These are phyloP conservation scores for Penicillium italicum DNA, from an alignment of 2,329 filamentous ascomycete genomes.

Conservation along the genomic window DNA sequence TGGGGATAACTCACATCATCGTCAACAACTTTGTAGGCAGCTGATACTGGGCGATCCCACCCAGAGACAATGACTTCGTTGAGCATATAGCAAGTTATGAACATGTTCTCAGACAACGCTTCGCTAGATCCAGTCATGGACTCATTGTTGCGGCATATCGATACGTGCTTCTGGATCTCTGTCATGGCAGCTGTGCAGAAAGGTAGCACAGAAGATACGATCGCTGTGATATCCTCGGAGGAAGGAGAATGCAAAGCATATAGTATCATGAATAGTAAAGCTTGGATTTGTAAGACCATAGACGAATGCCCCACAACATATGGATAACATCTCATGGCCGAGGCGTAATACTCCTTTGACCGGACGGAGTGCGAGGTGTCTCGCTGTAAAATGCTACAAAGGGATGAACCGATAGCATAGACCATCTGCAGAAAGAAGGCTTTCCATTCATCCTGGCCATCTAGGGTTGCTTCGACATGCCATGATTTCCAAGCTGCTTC, in stretches of 20 bases:
- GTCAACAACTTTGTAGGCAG: conserved; percentile 23
- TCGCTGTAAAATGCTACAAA: conserved; percentile 23
- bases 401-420: conserved; percentile 27
- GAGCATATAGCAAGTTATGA: conserved; percentile 30
- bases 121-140: conserved; percentile 10
- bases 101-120: conserved; percentile 24
- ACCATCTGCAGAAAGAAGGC: conserved; percentile 28
- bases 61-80: conserved; percentile 29
- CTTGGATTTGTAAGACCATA: conserved; percentile 28
- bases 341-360: conserved; percentile 23
- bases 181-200: conserved; percentile 28
- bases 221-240: conserved; percentile 25
- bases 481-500: conserved; percentile 23
- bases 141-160: conserved; percentile 9
- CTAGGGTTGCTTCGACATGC: conserved; percentile 15
- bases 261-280: conserved; percentile 27
- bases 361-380: conserved; percentile 20
- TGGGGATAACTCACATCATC: conserved; percentile 22
- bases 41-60: conserved; percentile 29
- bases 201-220: conserved; percentile 27
- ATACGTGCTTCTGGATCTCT: conserved; percentile 22
- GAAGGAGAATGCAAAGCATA: conserved; percentile 29
- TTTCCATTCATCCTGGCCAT: conserved; percentile 22
- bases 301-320: conserved; percentile 26
- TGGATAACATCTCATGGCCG: conserved; percentile 27